Evolutionary conservation across 1,284 basidiomycete genomes (phyloP).

Genomic region (Fomitopsis palustris): DNA sequence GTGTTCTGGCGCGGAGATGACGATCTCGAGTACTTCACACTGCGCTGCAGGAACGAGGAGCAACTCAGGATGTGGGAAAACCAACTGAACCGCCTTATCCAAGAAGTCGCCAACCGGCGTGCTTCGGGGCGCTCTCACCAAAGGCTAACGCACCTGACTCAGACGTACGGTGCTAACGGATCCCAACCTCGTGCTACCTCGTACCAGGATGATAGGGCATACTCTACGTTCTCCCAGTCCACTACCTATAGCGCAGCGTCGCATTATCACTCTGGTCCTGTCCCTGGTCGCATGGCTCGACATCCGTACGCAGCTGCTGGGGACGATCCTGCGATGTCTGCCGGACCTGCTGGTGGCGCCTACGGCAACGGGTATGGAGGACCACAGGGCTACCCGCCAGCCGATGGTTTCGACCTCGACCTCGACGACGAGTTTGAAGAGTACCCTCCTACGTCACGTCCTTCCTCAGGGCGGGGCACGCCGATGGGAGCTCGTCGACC

Average conservation of each 20-base stretch:
- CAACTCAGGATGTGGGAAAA: conserved; percentile 92
- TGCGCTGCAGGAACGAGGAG: conserved; percentile 92
- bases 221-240: conserved; percentile 26
- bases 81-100: conserved; percentile 85
- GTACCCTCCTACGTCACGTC: conserved; percentile 50
- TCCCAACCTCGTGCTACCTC: conserved; percentile 17
- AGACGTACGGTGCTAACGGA: conserved; percentile 34
- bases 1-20: conserved; percentile 95
- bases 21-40: conserved; percentile 89
- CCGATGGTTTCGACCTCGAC: conserved; percentile 65
- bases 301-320: conserved; percentile 21
- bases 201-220: conserved; percentile 19
- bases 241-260: conserved; percentile 17
- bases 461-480: conserved; percentile 65
- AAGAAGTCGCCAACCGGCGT: conserved; percentile 60
- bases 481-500: conserved; percentile 57
- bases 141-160: conserved; percentile 36
- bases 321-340: conserved; percentile 25
- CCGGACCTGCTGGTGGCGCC: conserved; percentile 19
- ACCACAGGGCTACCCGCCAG: conserved; percentile 56
- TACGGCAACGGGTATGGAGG: conserved; percentile 34
- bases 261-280: conserved; percentile 31
- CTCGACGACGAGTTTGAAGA: conserved; percentile 74
- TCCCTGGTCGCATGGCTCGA: conserved; percentile 33
- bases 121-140: conserved; percentile 54